phyloP scores from a whole-genome alignment of 805 yeast species.

The Cyberlindnera amylophila region DNA sequence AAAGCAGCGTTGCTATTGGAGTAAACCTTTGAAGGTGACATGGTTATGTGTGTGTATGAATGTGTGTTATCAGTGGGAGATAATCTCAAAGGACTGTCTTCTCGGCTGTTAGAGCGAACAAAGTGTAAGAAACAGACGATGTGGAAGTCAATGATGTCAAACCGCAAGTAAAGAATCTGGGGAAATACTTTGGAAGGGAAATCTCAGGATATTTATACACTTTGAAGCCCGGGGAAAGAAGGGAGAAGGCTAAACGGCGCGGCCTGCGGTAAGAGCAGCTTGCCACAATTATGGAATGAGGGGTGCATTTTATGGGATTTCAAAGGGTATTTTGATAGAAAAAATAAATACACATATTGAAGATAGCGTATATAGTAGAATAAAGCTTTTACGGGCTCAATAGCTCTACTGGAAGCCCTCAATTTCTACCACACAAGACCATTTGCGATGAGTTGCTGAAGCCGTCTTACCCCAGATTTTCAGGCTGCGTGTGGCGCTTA shows the following conservation, averaged over 20 bases:
- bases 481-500: slow-evolving; percentile 2
- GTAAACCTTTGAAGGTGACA: slow-evolving; percentile 28
- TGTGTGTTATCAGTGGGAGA: slow-evolving; percentile 1
- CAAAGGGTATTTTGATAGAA: neutral
- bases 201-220: slow-evolving; percentile 7
- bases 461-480: slow-evolving; percentile 21
- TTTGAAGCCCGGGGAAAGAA: slow-evolving; percentile 12
- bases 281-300: too few species aligned
- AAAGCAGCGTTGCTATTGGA: slow-evolving; percentile 21
- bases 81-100: slow-evolving; percentile 1
- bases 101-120: neutral
- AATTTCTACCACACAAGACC: neutral
- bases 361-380: neutral
- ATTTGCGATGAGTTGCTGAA: neutral
- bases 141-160: slow-evolving; percentile 5
- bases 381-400: neutral
- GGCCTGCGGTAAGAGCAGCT: neutral
- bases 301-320: neutral
- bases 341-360: neutral
- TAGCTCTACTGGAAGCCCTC: neutral
- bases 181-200: slow-evolving; percentile 1
- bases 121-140: neutral
- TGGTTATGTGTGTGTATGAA: slow-evolving; percentile 8
- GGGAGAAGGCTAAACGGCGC: slow-evolving; percentile 13
- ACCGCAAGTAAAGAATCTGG: slow-evolving; percentile 1